These are phyloP conservation scores for Actinomortierella wolfii DNA, from an alignment of 371 early-diverging fungal genomes.

Conservation along the genomic window DNA sequence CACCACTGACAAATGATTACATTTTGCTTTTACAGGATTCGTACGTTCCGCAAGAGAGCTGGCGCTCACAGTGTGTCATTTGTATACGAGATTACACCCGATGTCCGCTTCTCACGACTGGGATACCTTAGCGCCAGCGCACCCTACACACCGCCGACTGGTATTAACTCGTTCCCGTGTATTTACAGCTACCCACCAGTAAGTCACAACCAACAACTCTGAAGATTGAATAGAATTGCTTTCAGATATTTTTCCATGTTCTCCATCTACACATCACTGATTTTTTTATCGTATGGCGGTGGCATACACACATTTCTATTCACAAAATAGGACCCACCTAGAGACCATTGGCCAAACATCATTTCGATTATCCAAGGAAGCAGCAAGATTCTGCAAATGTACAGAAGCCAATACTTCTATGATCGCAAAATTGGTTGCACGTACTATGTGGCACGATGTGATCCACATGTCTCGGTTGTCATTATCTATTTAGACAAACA, in stretches of 20 bases:
- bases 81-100: slow-evolving; percentile 58
- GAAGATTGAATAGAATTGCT: not conserved
- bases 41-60: slow-evolving; percentile 55
- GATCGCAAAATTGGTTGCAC: slow-evolving; percentile 61
- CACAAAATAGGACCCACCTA: slow-evolving; percentile 54
- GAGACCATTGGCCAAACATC: slow-evolving; percentile 64
- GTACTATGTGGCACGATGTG: slow-evolving; percentile 63
- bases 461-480: slow-evolving; percentile 59
- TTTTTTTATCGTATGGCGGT: not conserved
- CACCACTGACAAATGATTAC: too few relatives aligned
- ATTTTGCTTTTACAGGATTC: slow-evolving; percentile 53
- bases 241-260: not conserved
- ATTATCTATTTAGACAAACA: slow-evolving; percentile 66
- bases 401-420: slow-evolving; percentile 55
- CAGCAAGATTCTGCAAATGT: slow-evolving; percentile 45
- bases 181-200: slow-evolving; percentile 70
- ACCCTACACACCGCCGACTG: slow-evolving; percentile 65
- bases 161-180: slow-evolving; percentile 69
- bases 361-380: slow-evolving; percentile 69
- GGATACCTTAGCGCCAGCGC: slow-evolving; percentile 59
- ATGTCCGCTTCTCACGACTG: slow-evolving; percentile 55
- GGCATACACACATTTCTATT: not conserved
- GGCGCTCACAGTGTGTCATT: slow-evolving; percentile 60
- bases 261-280: not conserved
- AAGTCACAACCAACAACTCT: slow-evolving; percentile 7